Evolutionary conservation across 1,284 basidiomycete genomes (phyloP), one percentile per base, ranked within the genome.

Genomic region (Malassezia equina): DNA sequence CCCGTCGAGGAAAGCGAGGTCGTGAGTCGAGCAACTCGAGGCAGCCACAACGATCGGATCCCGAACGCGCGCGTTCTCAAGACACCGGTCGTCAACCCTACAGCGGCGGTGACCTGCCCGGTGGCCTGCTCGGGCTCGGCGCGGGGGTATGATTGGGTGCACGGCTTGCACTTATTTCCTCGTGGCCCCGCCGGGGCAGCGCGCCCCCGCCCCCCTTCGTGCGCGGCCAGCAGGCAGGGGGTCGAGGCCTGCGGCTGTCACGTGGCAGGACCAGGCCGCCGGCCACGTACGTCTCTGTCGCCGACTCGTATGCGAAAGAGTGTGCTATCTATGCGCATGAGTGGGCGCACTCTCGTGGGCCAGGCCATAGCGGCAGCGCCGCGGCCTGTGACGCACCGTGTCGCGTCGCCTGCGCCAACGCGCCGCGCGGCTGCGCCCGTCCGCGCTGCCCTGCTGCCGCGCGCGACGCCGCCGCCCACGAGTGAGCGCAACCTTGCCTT

Each of bases 391-490:
- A 19, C 19, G 8, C 49, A 28, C 29, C 17, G 36, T 15, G 19
- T 25, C 7, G 25, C 27, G 2, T 13, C 41, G 40, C 27, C 21
- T 8, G 17, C 27, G 21, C 19, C 25, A 31, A 11, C 41, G 41
- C 11, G 19, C 40, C 13, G 25, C 15, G n/a, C 27, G 2, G 23
- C 41, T n/a, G 17, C 43, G 15, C 43, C 25, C 6, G 43, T 4
- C 23, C 39, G 31, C 23, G 23, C 19, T 32, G 11, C n/a, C 39
- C n/a, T 40, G 4, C 17, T 51, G 12, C 28, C 49, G 15, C 34
- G 43, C 25, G 52, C 46, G 40, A 34, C 13, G 31, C 55, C 55
- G 44, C 55, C 55, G 48, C 55, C 55, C 15, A 57, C 55, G 33
- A 52, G 28, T 24, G 49, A 47, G 50, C 44, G 31, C 39, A 52